A percentile compares a stretch with the other conserved stretches of the same genome.
phyloP scores from a whole-genome alignment of 1,284 basidiomycete species.

The Cryptococcus sp. region DNA sequence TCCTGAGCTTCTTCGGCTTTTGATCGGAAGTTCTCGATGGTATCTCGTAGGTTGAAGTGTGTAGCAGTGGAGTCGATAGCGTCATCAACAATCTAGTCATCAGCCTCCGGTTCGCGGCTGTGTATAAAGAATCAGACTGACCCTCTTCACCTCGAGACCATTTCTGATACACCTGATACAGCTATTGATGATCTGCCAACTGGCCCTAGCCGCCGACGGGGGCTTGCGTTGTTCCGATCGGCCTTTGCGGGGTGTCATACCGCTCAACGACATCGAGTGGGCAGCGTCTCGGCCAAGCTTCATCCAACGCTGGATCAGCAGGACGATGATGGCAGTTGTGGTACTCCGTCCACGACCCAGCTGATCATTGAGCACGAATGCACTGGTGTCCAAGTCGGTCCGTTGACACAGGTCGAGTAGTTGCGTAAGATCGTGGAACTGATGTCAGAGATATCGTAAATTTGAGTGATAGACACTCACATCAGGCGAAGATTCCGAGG shows the following conservation, averaged over 20 bases:
- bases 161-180: slow-evolving; percentile 87
- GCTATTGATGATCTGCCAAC: slow-evolving; percentile 64
- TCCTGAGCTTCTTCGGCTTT: slow-evolving; percentile 71
- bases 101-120: neutral
- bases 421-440: slow-evolving; percentile 56
- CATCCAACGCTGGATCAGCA: slow-evolving; percentile 85
- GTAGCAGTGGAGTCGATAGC: slow-evolving; percentile 82
- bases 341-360: slow-evolving; percentile 92
- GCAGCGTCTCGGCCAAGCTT: slow-evolving; percentile 38
- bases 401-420: slow-evolving; percentile 78
- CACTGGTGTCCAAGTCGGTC: slow-evolving; percentile 65
- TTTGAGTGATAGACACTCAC: slow-evolving; percentile 20
- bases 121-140: slow-evolving; percentile 24
- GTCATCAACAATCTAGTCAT: slow-evolving; percentile 67
- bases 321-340: slow-evolving; percentile 77
- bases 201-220: slow-evolving; percentile 23
- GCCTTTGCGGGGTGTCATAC: slow-evolving; percentile 4
- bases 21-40: slow-evolving; percentile 70
- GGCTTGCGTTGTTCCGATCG: neutral
- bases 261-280: slow-evolving; percentile 6
- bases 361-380: slow-evolving; percentile 95
- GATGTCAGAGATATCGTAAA: slow-evolving; percentile 10
- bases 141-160: slow-evolving; percentile 76
- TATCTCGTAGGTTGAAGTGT: slow-evolving; percentile 78
- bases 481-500: slow-evolving; percentile 56